Base-by-base conservation (phyloP, 495 filamentous ascomycete species). In the Talaromyces thailandensis region DNA sequence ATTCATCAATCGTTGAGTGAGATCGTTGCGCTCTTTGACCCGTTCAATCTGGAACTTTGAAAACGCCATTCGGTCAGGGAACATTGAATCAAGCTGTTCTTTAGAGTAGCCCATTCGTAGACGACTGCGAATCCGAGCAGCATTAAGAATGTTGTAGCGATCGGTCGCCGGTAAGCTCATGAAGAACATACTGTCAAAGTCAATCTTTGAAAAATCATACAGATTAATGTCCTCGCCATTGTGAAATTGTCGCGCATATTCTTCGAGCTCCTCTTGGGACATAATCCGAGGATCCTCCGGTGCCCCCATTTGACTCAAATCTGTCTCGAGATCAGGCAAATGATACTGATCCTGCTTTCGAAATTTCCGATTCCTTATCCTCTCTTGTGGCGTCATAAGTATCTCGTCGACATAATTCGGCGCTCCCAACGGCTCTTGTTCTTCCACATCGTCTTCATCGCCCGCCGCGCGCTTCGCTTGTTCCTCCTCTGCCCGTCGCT, bases 121-220 rank as follows among this genome's bases (percentile, higher is more conserved):
- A 35, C 94, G 79, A 67, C 90, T 94, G 61, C 94, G 81, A 57
- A 98, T 70, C 62, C 94, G 79, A 0, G 95, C 94, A 0, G 95
- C 93, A 68, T 97, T 98, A 14, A 98, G 73, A 52, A 98, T 98
- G 64, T 97, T 97, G 75, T 98, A 98, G 23, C 93, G 87, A 78
- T 98, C 94, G 2, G 85, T 88, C 7, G 91, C 84, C 1, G 94
- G 94, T 50, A 98, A 75, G 69, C 90, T 95, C 69, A 86, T 80
- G 73, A 98, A 98, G 74, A 98, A 98, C 16, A 90, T 82, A 59
- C 91, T 87, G 65, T 96, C 89, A 66, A 97, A 98, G 73, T 98
- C 95, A 62, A 98, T 98, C 72, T 98, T 98, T 62, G 89, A 93
- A 65, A 97, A 98, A 71, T 98, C 94, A 69, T 97, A 96, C n/a